Evolutionary conservation across 768 basidiomycete species (phyloP), one percentile per base, ranked within the genome.

Genomic region (Lentinula sp.): DNA sequence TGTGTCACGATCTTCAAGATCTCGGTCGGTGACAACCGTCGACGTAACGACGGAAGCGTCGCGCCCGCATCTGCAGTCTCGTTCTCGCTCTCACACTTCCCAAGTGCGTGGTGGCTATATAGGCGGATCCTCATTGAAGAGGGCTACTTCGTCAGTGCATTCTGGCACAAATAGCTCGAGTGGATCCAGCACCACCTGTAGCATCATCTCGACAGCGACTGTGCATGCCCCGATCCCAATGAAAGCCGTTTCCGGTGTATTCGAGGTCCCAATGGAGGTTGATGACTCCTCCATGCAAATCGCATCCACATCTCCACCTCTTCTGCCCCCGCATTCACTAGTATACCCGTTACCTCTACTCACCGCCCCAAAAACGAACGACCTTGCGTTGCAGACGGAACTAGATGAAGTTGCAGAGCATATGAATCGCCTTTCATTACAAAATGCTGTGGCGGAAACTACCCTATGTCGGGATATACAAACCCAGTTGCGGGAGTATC

Each of bases 361-460:
- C 36, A 72, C 73, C 6, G 77, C 80, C 1, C 82, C 81, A 0
- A 74, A 73, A 49, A 73, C 74, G 10, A 68, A 67, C 1, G 76
- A 81, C 46, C 70, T 71, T 32, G 74, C 76, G 39, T 65, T 77
- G 35, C 82, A 79, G 68, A 66, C 66, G 46, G 72, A 76, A 8
- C 75, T 80, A 59, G 77, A 79, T 43, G 77, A 79, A 20, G 76
- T 80, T 43, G 75, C 82, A 15, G 77, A 77, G 28, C 77, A 78
- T 60, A 74, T 81, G 56, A 81, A 81, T 65, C 65, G 76, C 35
- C 71, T 79, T 39, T 56, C 55, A 20, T 28, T 43, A 4, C 55
- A 32, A 23, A 28, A 56, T 28, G n/a, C 55, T 43, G 41, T 20
- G 2, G 37, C 16, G 7, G 42, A 43, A 28, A 33, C 55, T 20